Evolutionary conservation across 306 rosid genomes (phyloP).

Genomic region (Rosa lucieae): DNA sequence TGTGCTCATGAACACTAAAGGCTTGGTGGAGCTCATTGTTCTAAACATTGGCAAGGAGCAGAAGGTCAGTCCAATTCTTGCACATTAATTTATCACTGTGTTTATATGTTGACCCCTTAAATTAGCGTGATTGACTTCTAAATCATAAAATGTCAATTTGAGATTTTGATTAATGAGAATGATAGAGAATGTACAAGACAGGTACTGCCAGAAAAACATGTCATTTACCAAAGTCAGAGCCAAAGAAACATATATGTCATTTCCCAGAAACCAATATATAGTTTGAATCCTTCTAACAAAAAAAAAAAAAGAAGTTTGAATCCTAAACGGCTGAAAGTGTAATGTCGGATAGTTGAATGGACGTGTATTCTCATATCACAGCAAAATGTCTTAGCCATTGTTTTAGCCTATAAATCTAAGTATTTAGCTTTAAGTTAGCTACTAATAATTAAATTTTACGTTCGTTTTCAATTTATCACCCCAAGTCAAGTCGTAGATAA

Average conservation of each 20-base stretch:
- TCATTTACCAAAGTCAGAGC: neutral
- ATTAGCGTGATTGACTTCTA: neutral
- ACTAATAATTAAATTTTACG: too few relatives aligned
- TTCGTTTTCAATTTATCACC: neutral
- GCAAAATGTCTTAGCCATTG: neutral
- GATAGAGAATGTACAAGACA: neutral
- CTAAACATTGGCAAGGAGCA: slow-evolving; percentile 93
- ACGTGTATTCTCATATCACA: neutral
- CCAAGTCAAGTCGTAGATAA: too few relatives aligned
- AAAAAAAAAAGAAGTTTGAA: neutral
- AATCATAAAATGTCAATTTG: neutral
- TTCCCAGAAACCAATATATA: neutral
- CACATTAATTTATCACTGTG: neutral
- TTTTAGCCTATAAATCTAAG: neutral
- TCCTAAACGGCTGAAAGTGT: neutral
- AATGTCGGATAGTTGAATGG: neutral
- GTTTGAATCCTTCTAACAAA: too few relatives aligned
- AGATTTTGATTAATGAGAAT: neutral
- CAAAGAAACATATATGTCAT: neutral
- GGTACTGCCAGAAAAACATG: neutral
- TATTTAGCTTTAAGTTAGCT: neutral
- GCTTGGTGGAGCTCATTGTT: slow-evolving; percentile 87
- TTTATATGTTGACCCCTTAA: neutral
- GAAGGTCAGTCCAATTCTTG: slow-evolving; percentile 48
- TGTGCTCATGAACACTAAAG: slow-evolving; percentile 92